Base-by-base conservation (phyloP, 2,329 filamentous ascomycete species). In the Colletotrichum phormii region DNA sequence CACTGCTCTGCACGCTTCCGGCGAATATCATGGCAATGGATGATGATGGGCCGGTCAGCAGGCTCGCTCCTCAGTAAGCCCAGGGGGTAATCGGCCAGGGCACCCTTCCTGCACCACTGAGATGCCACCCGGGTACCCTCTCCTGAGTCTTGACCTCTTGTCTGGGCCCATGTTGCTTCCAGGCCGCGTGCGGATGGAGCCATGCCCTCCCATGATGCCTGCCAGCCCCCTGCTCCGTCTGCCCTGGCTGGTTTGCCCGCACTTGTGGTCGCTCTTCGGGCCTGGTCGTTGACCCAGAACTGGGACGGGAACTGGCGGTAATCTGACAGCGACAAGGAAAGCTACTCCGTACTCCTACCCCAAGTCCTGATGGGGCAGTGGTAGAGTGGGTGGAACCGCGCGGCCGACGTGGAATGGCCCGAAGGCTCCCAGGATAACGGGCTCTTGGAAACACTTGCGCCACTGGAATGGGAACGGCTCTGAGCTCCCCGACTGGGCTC, bases 101-200 rank as follows among this genome's bases (percentile, higher is more conserved):
- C 33, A 15, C 33, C 64, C 53, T n/a, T 60, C 58, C 51, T 33
- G 33, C 46, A 49, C 22, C 59, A 60, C 53, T 29, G 33, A 35
- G 60, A 69, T 37, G 29, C 35, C 65, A 55, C 60, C 62, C 70
- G 70, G 70, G 70, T 70, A 72, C 70, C 46, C 70, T 72, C 70
- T 72, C 70, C 70, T 72, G 51, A 55, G 54, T 63, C 59, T 35
- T 67, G 58, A 53, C 58, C 65, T 72, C 22, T 54, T 69, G 66
- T 55, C 60, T 70, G 60, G 70, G 29, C 61, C 71, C 55, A 46
- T 71, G 71, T 72, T 54, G 46, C 71, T 72, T 61, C 53, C 37
- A 64, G 57, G 42, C 67, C 71, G 71, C 71, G 67, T 73, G 71
- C 67, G 71, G 49, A 67, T 59, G 71, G 71, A 72, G 51, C 71